Base-by-base conservation (phyloP, 768 basidiomycete genomes). In the Trametes punicea region DNA sequence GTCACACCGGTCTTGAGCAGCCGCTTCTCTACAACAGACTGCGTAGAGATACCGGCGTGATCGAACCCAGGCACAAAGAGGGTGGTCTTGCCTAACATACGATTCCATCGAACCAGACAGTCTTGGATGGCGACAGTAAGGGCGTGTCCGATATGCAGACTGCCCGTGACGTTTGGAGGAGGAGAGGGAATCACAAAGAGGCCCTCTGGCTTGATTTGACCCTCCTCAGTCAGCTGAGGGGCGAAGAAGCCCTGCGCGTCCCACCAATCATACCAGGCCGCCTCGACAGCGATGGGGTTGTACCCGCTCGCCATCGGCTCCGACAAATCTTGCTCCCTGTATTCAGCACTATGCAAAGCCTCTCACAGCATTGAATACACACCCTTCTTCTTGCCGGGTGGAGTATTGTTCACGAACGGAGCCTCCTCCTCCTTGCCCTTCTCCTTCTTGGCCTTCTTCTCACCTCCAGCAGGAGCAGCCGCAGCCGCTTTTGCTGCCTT, bases 231-330 rank as follows among this genome's bases (percentile, higher is more conserved):
- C 15, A 81, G 72, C 56, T 81, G 79, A 3, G 96, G 93, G 62
- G 84, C 82, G 82, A 96, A 97, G 77, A 87, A 96, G 4, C 93
- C 95, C 65, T 93, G 80, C 3, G 83, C 80, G 33, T 84, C 77
- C 96, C 96, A 98, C 97, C 97, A 98, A 64, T 96, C 93, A 64
- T 98, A 98, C 93, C 97, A 98, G 2, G 93, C 87, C 0, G 94
- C 79, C 68, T 98, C 96, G 56, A 98, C 89, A 30, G 90, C 90
- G 61, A 90, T 87, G 7, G 97, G 96, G 70, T 98, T 94, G 74
- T 98, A 99, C 3, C 90, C 91, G n/a, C 81, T 77, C 1, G 90
- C 81, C 90, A 99, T 96, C 3, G 92, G 86, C 57, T 84, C 77
- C 2, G 89, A 81, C 53, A 97, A 76, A 73, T 98, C 96, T 60